These are phyloP conservation scores for Coemansia erecta DNA, from an alignment of 192 early-diverging fungal genomes.

Conservation along the genomic window DNA sequence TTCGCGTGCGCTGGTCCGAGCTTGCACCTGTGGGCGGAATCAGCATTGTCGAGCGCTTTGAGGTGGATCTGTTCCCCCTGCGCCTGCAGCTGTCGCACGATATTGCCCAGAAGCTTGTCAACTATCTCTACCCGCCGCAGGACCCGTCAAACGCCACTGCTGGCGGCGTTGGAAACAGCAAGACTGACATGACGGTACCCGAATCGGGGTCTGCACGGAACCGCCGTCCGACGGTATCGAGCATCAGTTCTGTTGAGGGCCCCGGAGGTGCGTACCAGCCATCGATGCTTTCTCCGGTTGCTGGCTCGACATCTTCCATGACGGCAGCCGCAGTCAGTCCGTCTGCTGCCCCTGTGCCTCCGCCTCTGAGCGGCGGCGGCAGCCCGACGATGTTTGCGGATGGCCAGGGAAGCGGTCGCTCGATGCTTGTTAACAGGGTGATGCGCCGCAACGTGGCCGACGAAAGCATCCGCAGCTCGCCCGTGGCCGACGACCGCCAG, in stretches of 20 bases:
- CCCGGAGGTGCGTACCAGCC: background rate
- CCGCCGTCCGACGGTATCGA: conserved; percentile 9
- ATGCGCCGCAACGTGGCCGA: conserved; percentile 25
- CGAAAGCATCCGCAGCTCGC: conserved; percentile 9
- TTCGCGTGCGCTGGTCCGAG: conserved; percentile 75
- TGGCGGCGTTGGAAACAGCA: background rate
- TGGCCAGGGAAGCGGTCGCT: background rate
- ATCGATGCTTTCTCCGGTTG: background rate
- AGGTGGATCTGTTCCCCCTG: conserved; percentile 81
- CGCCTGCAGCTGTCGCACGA: conserved; percentile 84
- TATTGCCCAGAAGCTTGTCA: conserved; percentile 74
- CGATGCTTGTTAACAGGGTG: conserved; percentile 15
- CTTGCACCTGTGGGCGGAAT: conserved; percentile 91
- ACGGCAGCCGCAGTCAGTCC: background rate
- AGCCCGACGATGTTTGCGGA: background rate
- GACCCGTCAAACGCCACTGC: conserved; percentile 8
- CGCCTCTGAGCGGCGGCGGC: background rate
- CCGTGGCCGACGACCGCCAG: conserved; percentile 5
- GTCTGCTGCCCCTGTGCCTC: background rate
- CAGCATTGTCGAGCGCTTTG: conserved; percentile 85
- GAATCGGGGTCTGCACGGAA: background rate
- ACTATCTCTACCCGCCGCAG: conserved; percentile 75
- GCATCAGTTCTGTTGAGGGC: conserved; percentile 9
- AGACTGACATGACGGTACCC: background rate
- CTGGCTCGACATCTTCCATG: background rate